Percentiles rank a stretch among this genome's conserved stretches.
phyloP scores from a whole-genome alignment of 352 stramenopile genomes.

The Phytopythium vexans region DNA sequence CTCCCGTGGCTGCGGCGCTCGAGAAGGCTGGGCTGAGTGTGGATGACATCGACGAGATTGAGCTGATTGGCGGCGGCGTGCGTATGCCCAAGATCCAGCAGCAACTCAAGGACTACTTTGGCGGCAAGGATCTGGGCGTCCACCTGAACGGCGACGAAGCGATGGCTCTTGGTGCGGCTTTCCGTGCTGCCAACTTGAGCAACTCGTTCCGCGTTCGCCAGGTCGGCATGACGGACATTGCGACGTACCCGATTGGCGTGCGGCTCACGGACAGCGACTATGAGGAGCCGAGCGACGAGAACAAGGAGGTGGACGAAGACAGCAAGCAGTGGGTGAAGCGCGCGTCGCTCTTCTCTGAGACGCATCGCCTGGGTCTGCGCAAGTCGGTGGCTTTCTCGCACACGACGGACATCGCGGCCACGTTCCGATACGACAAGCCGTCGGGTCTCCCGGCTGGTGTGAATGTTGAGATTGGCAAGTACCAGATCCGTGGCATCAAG shows the following conservation, averaged over 20 bases:
- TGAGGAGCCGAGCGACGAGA: conserved; percentile 36
- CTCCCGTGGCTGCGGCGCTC: conserved; percentile 87
- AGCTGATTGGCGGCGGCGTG: conserved; percentile 96
- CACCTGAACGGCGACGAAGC: conserved; percentile 99
- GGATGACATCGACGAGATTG: conserved; percentile 92
- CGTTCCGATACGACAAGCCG: conserved; percentile 90
- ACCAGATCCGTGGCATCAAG: conserved; percentile 92
- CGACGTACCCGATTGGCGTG: conserved; percentile 86
- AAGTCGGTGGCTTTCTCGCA: conserved; percentile 96
- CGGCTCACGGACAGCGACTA: conserved; percentile 77
- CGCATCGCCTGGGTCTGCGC: conserved; percentile 83
- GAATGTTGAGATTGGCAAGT: conserved; percentile 83
- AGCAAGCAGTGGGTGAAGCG: conserved; percentile 89
- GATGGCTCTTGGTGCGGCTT: conserved; percentile 95
- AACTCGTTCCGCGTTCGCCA: conserved; percentile 95
- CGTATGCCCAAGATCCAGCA: conserved; percentile 95
- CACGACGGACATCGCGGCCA: conserved; percentile 88
- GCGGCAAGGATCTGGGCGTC: conserved; percentile 88
- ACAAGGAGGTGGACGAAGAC: conserved; percentile 49
- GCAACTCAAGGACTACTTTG: conserved; percentile 70
- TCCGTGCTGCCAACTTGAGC: conserved; percentile 95
- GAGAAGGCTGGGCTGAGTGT: conserved; percentile 86
- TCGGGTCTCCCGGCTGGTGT: conserved; percentile 68
- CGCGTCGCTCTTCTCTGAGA: conserved; percentile 89
- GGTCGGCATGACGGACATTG: conserved; percentile 94